A percentile compares a stretch with the other conserved stretches of the same genome.
Evolutionary conservation across 2,329 filamentous ascomycete genomes (phyloP).

Genomic region (Apiospora arundinis): DNA sequence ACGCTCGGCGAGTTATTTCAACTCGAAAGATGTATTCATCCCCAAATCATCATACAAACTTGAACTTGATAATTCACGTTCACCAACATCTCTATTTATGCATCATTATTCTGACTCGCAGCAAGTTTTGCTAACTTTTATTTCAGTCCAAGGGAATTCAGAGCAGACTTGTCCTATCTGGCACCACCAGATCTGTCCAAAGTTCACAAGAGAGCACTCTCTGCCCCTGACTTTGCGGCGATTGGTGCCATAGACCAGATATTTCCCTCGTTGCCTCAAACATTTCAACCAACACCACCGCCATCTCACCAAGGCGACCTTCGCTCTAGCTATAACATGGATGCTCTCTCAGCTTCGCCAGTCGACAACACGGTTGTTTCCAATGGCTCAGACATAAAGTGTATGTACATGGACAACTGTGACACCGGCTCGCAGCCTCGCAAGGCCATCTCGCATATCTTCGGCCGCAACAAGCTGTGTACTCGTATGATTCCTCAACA

Average conservation of each 20-base stretch:
- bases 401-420: conserved; percentile 64
- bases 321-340: conserved; percentile 30
- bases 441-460: conserved; percentile 82
- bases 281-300: conserved; percentile 37
- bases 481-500: conserved; percentile 72
- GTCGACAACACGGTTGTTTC: conserved; percentile 25
- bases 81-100: not conserved
- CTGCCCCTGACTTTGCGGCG: conserved; percentile 53
- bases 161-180: conserved; percentile 24
- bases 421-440: conserved; percentile 66
- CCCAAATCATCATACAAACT: not conserved
- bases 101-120: not conserved
- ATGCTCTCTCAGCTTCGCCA: conserved; percentile 29
- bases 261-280: conserved; percentile 33
- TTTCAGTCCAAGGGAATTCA: conserved; percentile 28
- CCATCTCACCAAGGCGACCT: conserved; percentile 34
- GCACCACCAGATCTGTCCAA: conserved; percentile 34
- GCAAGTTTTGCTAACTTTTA: not conserved
- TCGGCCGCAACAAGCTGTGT: conserved; percentile 81
- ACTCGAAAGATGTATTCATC: not conserved
- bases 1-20: not conserved
- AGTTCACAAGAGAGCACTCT: conserved; percentile 56
- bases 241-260: conserved; percentile 31
- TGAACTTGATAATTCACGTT: not conserved
- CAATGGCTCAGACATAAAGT: conserved; percentile 43